Base-by-base conservation (phyloP, 164 flowering plant species). In the Vitis labrusca region DNA sequence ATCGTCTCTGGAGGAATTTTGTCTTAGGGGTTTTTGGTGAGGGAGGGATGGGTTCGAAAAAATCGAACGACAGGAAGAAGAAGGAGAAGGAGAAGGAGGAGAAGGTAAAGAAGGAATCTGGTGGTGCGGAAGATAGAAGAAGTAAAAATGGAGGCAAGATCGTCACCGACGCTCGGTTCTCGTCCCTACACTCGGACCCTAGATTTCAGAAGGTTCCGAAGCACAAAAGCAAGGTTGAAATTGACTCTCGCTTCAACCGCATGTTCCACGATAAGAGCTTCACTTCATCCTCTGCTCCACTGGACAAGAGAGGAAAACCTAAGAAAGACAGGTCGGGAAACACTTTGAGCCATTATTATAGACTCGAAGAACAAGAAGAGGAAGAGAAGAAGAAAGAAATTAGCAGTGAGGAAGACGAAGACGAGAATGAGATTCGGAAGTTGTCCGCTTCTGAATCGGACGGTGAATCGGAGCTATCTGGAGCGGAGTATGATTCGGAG, bases 301-400 rank as follows among this genome's bases (percentile, higher is more conserved):
- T 84, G 9, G 98, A 94, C 75, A 92, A 92, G 82, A 71, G 98
- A 50, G 98, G 98, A 10, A 88, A 77, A 65, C 80, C 62, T 15
- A 85, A 60, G 70, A 76, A 74, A 60, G 13, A 51, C 12, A 54
- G 61, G 11, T 37, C 76, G 3, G 67, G 80, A 47, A 81, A 73
- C 72, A 70, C 83, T 51, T 89, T 89, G 12, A 77, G 68, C 47
- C 83, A 79, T 63, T 94, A 86, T 69, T 89, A 94, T 55, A 78
- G 71, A 10, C 72, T 77, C 8, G 86, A 86, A 37, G 87, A 84
- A 2, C 80, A 80, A 50, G 77, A 85, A 13, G 64, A 63, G 5
- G 59, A 80, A 29, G 57, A 15, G 62, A 74, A 27, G 64, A 66
- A 3, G 67, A 47, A 9, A 29, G 47, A 37, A 37, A 37, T 37